A percentile compares a stretch with the other conserved stretches of the same genome.
Conservation (phyloP, 306 rosid genomes). For the Vigna mungo region DNA sequence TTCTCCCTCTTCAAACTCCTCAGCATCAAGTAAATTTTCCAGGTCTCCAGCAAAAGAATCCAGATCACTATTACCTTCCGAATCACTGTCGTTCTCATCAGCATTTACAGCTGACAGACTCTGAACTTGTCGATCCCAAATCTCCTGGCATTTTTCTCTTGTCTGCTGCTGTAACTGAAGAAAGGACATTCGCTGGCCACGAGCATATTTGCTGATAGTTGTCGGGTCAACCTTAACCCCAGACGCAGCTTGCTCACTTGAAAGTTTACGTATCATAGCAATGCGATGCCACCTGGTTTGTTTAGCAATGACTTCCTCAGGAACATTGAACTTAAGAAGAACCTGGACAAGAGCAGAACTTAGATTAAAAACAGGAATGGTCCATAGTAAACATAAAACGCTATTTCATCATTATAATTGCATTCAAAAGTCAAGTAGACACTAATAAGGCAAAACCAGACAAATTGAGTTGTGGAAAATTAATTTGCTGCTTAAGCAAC, state of each 20-base stretch:
- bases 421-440: constrained; percentile 13
- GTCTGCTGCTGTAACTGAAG: constrained; percentile 99
- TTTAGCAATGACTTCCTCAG: constrained; percentile 86
- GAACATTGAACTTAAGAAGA: constrained; percentile 90
- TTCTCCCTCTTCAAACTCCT: constrained; percentile 87
- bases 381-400: neutral
- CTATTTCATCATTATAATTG: constrained; percentile 15
- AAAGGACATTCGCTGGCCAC: constrained; percentile 98
- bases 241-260: constrained; percentile 97
- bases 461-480: neutral
- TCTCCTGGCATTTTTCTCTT: constrained; percentile 96
- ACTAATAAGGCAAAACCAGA: constrained; percentile 25
- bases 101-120: constrained; percentile 77
- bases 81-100: constrained; percentile 91
- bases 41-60: constrained; percentile 99
- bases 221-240: constrained; percentile 97
- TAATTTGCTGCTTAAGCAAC: constrained; percentile 20
- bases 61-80: constrained; percentile 92
- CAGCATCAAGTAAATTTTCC: constrained; percentile 97
- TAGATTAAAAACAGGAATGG: constrained; percentile 34
- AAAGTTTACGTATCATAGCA: constrained; percentile 98
- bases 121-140: constrained; percentile 96
- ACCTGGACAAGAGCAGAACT: constrained; percentile 61
- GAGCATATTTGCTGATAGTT: constrained; percentile 95
- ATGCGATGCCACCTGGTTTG: constrained; percentile 99